Conservation (phyloP, 441 rosid species). For the Francoa sonchifolia region DNA sequence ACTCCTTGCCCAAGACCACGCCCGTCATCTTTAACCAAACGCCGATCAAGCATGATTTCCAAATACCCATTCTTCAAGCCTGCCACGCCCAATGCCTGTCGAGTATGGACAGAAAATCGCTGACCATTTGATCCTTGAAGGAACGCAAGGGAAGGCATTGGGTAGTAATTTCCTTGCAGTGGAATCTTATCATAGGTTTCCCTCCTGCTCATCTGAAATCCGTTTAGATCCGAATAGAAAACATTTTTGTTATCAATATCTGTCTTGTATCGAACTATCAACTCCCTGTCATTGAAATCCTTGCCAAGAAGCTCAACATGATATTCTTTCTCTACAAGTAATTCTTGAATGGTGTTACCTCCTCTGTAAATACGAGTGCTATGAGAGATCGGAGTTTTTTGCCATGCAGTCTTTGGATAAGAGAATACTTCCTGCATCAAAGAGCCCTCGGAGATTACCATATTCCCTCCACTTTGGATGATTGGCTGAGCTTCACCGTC, state of each 20-base stretch:
- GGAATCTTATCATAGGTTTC: constrained; percentile 93
- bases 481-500: constrained; percentile 61
- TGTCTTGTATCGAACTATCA: constrained; percentile 79
- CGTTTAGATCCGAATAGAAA: constrained; percentile 88
- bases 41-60: constrained; percentile 92
- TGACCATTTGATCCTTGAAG: constrained; percentile 74
- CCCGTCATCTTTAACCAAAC: constrained; percentile 71
- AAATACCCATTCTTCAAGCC: constrained; percentile 74
- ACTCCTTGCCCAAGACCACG: constrained; percentile 99
- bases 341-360: constrained; percentile 44
- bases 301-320: constrained; percentile 76
- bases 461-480: constrained; percentile 40
- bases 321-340: constrained; percentile 72
- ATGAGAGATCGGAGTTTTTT: constrained; percentile 57
- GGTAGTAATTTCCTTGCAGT: constrained; percentile 91
- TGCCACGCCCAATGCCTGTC: constrained; percentile 80
- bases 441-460: constrained; percentile 59
- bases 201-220: constrained; percentile 95
- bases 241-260: constrained; percentile 48
- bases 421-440: constrained; percentile 77
- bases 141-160: constrained; percentile 90
- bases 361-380: constrained; percentile 64
- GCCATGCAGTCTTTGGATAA: constrained; percentile 62
- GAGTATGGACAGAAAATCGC: constrained; percentile 76
- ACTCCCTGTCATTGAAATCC: constrained; percentile 62